Base-by-base conservation (phyloP, 1,139 yeast genomes). In the Yamadazyma spencermartinsiae region DNA sequence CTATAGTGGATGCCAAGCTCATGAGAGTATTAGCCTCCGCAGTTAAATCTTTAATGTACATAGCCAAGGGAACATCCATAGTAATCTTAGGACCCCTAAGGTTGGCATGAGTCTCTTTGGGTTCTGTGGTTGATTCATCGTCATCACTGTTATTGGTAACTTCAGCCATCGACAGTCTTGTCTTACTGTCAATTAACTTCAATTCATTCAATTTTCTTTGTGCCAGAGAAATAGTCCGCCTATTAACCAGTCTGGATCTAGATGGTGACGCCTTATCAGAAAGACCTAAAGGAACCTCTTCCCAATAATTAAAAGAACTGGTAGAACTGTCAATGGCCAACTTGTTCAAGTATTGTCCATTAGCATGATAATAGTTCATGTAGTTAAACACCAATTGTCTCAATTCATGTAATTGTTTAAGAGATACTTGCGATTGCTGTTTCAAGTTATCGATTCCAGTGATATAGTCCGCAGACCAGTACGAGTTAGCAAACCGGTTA, bases 391-490 rank as follows among this genome's bases (percentile, higher is more conserved):
- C 68, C 46, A 72, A 56, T 39, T 58, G 63, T 18, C 74, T 57
- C 18, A 71, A 56, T 33, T 71, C 76, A 45, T 72, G 76, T 8
- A 70, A 51, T 50, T 72, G 77, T 19, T 54, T 52, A 21, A 72
- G 49, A 10, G 75, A 68, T 19, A 58, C 51, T 14, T 49, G 43
- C 18, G 65, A 56, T 45, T 71, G 76, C 2, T 47, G 43, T 14
- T 58, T 50, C 27, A 72, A 49, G 32, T 46, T 51, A 20, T 60
- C 62, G 14, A 72, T 60, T 2, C 76, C 74, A 4, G 68, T 51
- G 28, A 51, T 54, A 44, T 64, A 68, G 54, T 72, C 78, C 3
- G 74, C 55, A 4, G 76, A 63, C 76, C 77, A 72, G 54, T 65
- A 72, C 28, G 50, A 4, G 29, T 43, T 41, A 10, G 44, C 39